Conservation (phyloP, 139 green algal species). For the Eudorina sp. region DNA sequence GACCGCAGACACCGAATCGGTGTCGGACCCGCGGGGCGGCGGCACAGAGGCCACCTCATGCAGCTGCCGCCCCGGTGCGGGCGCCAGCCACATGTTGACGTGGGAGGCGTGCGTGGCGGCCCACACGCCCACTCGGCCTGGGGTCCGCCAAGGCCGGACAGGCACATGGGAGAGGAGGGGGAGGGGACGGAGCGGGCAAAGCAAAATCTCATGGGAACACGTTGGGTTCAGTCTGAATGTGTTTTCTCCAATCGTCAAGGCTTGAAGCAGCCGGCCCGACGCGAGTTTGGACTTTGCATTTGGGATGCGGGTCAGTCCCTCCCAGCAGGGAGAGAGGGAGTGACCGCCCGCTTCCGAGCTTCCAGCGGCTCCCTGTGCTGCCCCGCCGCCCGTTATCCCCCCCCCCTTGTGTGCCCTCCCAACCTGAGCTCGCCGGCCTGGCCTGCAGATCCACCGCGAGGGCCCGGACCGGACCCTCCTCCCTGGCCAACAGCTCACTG, state of each 20-base stretch:
- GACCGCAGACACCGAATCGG: not conserved
- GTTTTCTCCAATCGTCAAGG: too few species aligned
- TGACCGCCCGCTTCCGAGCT: too few species aligned
- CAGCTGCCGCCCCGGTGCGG: not conserved
- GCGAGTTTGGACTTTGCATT: too few species aligned
- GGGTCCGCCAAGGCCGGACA: too few species aligned
- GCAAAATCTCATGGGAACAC: too few species aligned
- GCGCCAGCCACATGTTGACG: conserved; percentile 58
- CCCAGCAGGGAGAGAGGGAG: too few species aligned
- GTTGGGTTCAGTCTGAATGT: too few species aligned
- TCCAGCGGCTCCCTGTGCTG: too few species aligned
- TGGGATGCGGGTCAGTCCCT: too few species aligned
- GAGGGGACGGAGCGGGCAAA: too few species aligned
- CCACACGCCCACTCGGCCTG: conserved; percentile 65
- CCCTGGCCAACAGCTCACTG: conserved; percentile 79
- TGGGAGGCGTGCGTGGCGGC: conserved; percentile 67
- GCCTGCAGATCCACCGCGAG: conserved; percentile 58
- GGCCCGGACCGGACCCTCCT: conserved; percentile 74
- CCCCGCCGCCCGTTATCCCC: not conserved
- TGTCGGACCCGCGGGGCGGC: not conserved
- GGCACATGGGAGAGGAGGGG: too few species aligned
- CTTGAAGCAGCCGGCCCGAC: too few species aligned
- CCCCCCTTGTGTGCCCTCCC: not conserved
- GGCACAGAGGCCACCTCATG: not conserved
- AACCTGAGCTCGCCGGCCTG: conserved; percentile 29